phyloP scores from a whole-genome alignment of 73 alveolate species.

The Paramecium caudatum region DNA sequence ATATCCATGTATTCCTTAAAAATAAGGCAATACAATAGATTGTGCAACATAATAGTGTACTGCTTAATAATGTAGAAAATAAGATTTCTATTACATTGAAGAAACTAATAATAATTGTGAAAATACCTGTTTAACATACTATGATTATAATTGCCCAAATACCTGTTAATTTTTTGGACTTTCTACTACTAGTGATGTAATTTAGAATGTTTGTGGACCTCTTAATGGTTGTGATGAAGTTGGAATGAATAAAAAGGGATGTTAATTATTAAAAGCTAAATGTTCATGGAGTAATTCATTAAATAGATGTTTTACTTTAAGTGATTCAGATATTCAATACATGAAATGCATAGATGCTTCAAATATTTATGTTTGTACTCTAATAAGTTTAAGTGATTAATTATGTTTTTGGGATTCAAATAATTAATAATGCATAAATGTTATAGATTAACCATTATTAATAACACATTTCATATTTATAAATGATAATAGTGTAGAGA shows the following conservation, averaged over 20 bases:
- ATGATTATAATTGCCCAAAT: background rate
- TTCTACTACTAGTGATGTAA: background rate
- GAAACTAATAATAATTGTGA: background rate
- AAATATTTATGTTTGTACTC: conserved; percentile 6
- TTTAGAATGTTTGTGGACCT: background rate
- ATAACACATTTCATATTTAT: background rate
- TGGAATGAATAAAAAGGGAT: background rate
- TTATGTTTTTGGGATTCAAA: conserved; percentile 3
- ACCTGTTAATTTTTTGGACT: background rate
- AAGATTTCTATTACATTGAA: background rate
- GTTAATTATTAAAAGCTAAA: background rate
- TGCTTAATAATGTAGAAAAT: background rate
- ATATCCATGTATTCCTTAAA: conserved; percentile 1
- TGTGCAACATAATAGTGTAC: background rate
- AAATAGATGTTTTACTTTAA: conserved; percentile 9
- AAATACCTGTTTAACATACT: background rate
- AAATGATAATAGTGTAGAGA: background rate
- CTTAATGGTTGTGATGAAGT: background rate
- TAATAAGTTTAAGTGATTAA: background rate
- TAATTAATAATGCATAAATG: background rate
- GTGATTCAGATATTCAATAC: background rate
- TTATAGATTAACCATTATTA: conserved; percentile 11
- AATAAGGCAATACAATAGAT: background rate
- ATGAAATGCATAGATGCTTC: conserved; percentile 50
- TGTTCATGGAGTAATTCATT: conserved; percentile 7